Evolutionary conservation across 768 basidiomycete genomes (phyloP).

Genomic region (Tylopilus felleus): DNA sequence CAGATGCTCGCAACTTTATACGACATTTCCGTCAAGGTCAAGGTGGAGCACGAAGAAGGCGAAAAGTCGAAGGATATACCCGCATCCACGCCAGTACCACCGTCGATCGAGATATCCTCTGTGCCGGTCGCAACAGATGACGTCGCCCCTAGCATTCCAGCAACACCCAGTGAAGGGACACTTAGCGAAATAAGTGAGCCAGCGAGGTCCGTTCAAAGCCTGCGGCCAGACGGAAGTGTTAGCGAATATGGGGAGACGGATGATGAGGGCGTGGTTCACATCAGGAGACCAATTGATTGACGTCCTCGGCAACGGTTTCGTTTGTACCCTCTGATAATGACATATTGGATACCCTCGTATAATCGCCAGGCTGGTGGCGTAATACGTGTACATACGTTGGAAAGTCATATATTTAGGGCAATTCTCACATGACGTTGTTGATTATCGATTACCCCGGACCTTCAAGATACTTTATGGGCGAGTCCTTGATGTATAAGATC

Average conservation of each 20-base stretch:
- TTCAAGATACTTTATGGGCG: too few species aligned
- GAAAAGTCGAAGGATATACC: constrained; percentile 10
- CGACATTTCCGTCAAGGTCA: constrained; percentile 66
- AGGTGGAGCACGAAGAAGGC: constrained; percentile 34
- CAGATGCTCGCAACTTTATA: constrained; percentile 76
- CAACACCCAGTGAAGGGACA: constrained; percentile 24
- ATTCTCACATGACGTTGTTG: background rate
- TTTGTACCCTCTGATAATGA: constrained; percentile 3
- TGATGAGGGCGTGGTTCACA: constrained; percentile 80
- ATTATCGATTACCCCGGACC: background rate
- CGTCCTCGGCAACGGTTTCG: constrained; percentile 1
- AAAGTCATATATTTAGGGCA: background rate
- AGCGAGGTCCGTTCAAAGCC: constrained; percentile 30
- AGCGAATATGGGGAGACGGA: constrained; percentile 79
- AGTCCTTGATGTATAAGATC: too few species aligned
- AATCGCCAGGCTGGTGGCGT: constrained; percentile 7
- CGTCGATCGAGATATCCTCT: constrained; percentile 5
- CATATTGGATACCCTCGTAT: constrained; percentile 26
- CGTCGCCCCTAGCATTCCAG: constrained; percentile 29
- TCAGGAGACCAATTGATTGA: constrained; percentile 52
- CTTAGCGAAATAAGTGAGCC: constrained; percentile 27
- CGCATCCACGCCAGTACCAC: constrained; percentile 24
- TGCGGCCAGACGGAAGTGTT: constrained; percentile 49
- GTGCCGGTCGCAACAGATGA: constrained; percentile 20
- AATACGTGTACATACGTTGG: constrained; percentile 10